Evolutionary conservation across 768 basidiomycete genomes (phyloP).

Genomic region (Pulveroboletus sp.): DNA sequence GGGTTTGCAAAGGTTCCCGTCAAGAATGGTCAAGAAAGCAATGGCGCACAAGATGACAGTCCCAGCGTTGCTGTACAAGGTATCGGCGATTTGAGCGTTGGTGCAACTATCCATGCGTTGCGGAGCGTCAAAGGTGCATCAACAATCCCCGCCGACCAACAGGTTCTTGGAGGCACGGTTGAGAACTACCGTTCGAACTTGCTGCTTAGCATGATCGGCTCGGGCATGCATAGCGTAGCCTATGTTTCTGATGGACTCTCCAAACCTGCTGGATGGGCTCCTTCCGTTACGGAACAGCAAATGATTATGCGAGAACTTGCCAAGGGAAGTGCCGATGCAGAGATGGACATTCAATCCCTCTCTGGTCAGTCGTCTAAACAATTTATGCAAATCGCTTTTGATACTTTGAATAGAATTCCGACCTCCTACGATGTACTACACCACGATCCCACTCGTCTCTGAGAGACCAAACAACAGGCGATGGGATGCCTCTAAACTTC

Average conservation of each 20-base stretch:
- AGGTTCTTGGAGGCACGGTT: conserved; percentile 84
- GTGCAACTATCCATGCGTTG: conserved; percentile 83
- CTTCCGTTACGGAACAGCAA: conserved; percentile 88
- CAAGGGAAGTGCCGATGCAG: conserved; percentile 69
- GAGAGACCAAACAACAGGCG: conserved; percentile 81
- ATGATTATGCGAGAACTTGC: conserved; percentile 95
- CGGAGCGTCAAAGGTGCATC: conserved; percentile 88
- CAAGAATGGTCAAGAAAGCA: conserved; percentile 72
- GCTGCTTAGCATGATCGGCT: conserved; percentile 81
- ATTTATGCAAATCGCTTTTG: background rate
- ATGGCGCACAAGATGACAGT: conserved; percentile 56
- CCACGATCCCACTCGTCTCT: conserved; percentile 85
- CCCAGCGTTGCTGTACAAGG: conserved; percentile 70
- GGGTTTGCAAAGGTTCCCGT: conserved; percentile 96
- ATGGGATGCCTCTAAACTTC: conserved; percentile 90
- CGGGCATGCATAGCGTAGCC: conserved; percentile 60
- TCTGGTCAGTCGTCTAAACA: conserved; percentile 54
- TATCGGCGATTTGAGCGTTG: conserved; percentile 79
- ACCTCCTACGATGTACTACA: conserved; percentile 93
- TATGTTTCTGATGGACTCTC: conserved; percentile 50
- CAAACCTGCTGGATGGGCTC: conserved; percentile 63
- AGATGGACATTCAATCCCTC: conserved; percentile 79
- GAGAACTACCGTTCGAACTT: conserved; percentile 96
- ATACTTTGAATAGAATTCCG: conserved; percentile 63
- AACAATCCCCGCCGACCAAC: conserved; percentile 88